phyloP scores from a whole-genome alignment of 2,329 filamentous ascomycete species.

The Arachnomyces sp. region DNA sequence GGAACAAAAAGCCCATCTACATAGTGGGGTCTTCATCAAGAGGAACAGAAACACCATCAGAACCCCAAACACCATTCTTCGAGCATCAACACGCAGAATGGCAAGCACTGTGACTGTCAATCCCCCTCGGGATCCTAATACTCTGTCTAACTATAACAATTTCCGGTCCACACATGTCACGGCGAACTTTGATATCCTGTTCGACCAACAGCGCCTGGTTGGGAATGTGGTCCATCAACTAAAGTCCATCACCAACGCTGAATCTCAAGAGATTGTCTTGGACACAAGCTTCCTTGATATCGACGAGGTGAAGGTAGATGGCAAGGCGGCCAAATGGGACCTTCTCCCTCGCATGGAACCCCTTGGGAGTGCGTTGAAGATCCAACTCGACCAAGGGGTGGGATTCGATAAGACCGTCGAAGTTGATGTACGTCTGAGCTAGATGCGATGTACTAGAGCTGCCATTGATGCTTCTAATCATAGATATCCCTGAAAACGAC shows the following conservation, averaged over 20 bases:
- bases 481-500: constrained; percentile 73
- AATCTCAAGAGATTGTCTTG: constrained; percentile 70
- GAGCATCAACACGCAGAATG: constrained; percentile 23
- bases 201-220: constrained; percentile 66
- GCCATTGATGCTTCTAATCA: constrained; percentile 2
- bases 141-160: constrained; percentile 81
- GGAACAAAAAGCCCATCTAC: not conserved
- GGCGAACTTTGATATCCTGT: constrained; percentile 75
- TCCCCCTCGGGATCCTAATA: constrained; percentile 70
- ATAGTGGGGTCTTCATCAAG: not conserved
- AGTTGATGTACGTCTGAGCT: constrained; percentile 35
- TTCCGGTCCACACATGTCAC: constrained; percentile 80
- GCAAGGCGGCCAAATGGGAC: constrained; percentile 58
- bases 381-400: constrained; percentile 41
- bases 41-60: not conserved
- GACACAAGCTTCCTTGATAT: constrained; percentile 83
- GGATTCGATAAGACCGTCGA: constrained; percentile 41
- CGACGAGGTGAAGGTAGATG: constrained; percentile 61
- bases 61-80: constrained; percentile 8
- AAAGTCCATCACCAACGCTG: constrained; percentile 65
- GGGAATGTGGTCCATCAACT: constrained; percentile 72
- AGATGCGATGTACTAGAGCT: not conserved
- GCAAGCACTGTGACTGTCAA: constrained; percentile 27
- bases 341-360: constrained; percentile 64
- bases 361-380: constrained; percentile 48